phyloP scores from a whole-genome alignment of 2,329 filamentous ascomycete genomes.

The Botryotinia calthae region DNA sequence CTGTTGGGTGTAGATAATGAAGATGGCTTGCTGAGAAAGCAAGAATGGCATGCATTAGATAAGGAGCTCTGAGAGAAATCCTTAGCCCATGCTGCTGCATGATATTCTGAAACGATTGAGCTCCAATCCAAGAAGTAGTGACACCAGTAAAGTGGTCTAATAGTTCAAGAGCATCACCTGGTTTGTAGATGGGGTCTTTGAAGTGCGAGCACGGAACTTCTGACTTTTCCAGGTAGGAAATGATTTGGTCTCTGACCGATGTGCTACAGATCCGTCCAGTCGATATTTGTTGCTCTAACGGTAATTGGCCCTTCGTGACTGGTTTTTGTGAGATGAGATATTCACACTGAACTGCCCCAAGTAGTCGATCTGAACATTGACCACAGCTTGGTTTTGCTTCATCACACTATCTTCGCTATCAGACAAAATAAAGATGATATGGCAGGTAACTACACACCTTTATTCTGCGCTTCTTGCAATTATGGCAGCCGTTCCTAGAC shows the following conservation, averaged over 20 bases:
- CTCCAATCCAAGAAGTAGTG: slow-evolving; percentile 6
- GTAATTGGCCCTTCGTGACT: background rate
- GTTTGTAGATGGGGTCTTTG: background rate
- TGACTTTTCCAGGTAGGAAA: slow-evolving; percentile 8
- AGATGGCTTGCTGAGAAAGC: slow-evolving; percentile 23
- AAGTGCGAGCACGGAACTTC: background rate
- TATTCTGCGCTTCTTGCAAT: slow-evolving; percentile 16
- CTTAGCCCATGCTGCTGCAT: slow-evolving; percentile 16
- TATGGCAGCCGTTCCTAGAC: slow-evolving; percentile 16
- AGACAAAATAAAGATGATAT: background rate
- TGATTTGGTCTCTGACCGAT: slow-evolving; percentile 4
- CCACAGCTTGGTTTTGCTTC: slow-evolving; percentile 14
- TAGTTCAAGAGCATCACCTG: background rate
- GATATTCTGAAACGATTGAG: slow-evolving; percentile 10
- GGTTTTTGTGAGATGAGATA: background rate
- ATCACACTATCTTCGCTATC: slow-evolving; percentile 14
- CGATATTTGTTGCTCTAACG: background rate
- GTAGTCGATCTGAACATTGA: background rate
- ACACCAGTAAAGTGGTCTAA: background rate
- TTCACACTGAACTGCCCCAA: background rate
- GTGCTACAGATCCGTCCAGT: background rate
- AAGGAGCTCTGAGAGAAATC: slow-evolving; percentile 10
- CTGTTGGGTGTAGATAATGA: slow-evolving; percentile 2
- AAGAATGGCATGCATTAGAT: slow-evolving; percentile 23
- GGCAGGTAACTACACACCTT: slow-evolving; percentile 2